Base-by-base conservation (phyloP, 768 basidiomycete genomes). In the Phylloporus sp. region DNA sequence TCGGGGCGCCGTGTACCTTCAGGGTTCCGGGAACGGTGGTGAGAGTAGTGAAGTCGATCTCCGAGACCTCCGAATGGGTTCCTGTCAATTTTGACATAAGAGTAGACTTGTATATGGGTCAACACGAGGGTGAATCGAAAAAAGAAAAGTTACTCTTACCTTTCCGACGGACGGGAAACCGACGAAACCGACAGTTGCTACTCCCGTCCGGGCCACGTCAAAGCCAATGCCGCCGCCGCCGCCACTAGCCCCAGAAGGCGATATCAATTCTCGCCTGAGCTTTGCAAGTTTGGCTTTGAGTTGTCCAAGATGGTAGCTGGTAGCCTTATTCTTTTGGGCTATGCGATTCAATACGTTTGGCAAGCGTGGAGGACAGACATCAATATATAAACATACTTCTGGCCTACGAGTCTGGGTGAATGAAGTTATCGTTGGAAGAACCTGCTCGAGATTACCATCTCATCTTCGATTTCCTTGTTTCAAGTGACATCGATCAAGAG, bases 221-320 rank as follows among this genome's bases (percentile, higher is more conserved):
- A 99, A 99, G 38, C 97, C 97, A 11, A 92, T 58, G 26, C 95
- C 95, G 1, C 80, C 85, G 0, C 90, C 93, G 0, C 95, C 94
- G 0, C 95, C 95, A 10, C 91, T 86, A 20, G 91, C 79, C 18
- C 78, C 70, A 5, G 87, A 75, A 0, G 89, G 85, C 10, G 81
- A 77, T 59, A 99, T 93, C 49, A 99, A 82, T 67, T 99, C 97
- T 51, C 97, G 82, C 56, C 92, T 80, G 41, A 98, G 86, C 69
- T 99, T 99, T 45, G 97, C 97, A 47, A 99, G 85, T 70, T 99
- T 99, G 50, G 97, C 95, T 71, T 97, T 97, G 68, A 97, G 85
- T 74, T 95, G 91, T 47, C 95, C 95, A 53, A 97, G 73, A 75
- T 95, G 94, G 71, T 95, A 95, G 74, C 91, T 92, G 59, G 90